Base-by-base conservation (phyloP, 345 rosid genomes). In the Populus deltoides region DNA sequence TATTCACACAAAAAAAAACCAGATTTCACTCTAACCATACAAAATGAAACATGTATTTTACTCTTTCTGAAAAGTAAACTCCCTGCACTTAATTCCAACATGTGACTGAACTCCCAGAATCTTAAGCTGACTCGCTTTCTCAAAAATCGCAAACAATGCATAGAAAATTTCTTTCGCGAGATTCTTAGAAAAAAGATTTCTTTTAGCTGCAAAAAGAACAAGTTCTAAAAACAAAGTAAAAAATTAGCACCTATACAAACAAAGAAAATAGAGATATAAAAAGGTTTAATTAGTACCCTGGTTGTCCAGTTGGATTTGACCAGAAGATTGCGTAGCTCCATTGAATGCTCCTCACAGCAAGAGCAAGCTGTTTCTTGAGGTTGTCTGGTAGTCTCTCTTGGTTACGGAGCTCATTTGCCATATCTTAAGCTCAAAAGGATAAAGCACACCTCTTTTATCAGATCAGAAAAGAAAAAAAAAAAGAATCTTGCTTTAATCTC, bases 251-350 rank as follows among this genome's bases (percentile, higher is more conserved):
- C 71, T 75, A 65, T 7, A 41, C 69, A 5, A n/a, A 35, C 43
- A 43, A 70, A 1, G 55, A 66, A 79, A 66, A 24, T 27, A 49
- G 70, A 76, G 51, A 22, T 55, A 59, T 11, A 53, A 27, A 27
- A 35, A 22, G 51, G 75, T 77, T 29, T n/a, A 43, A 59, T 53
- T 9, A 12, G 73, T 90, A 97, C 99, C 97, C 97, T 75, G 89
- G 94, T 68, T 92, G 93, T 75, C 82, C 78, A 67, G 90, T 73
- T 69, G 99, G 91, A 80, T 83, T 79, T 77, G 98, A 90, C 99
- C 99, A 97, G 82, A 92, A 94, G 72, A 94, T 91, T 82, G 90
- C 97, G 78, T 92, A 94, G 86, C 97, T 91, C 98, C 98, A 94
- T 57, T 91, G 97, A 74, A 90, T 89, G 80, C 83, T 93, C 74